These are phyloP conservation scores for Naganishia albida DNA, from an alignment of 1,284 basidiomycete species.

Conservation along the genomic window DNA sequence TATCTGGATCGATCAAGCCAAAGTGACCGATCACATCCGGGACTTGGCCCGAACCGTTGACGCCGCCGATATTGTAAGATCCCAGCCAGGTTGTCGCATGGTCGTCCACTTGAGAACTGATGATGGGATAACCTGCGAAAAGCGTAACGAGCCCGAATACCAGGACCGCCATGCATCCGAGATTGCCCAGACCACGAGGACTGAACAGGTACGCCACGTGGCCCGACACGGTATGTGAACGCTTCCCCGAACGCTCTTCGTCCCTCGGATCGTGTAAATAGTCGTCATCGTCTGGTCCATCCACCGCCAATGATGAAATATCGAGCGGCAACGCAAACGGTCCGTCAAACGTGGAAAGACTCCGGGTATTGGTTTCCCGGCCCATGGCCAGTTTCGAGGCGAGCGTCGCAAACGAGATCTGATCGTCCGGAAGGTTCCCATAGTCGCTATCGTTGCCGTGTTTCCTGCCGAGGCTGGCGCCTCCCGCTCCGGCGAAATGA, in stretches of 20 bases:
- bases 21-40: constrained; percentile 51
- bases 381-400: constrained; percentile 31
- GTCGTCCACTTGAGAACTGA: constrained; percentile 57
- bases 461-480: constrained; percentile 25
- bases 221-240: constrained; percentile 26
- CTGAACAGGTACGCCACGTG: constrained; percentile 26
- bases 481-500: constrained; percentile 24
- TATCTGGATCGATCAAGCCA: constrained; percentile 66
- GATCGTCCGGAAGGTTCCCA: constrained; percentile 11
- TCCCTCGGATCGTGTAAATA: constrained; percentile 49
- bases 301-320: constrained; percentile 13
- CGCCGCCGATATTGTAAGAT: constrained; percentile 72
- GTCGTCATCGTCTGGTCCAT: constrained; percentile 51
- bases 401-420: constrained; percentile 22
- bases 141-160: constrained; percentile 64
- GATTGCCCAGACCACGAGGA: constrained; percentile 42
- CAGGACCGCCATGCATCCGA: constrained; percentile 58
- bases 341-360: constrained; percentile 27
- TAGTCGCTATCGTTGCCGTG: not conserved
- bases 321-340: constrained; percentile 29
- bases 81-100: constrained; percentile 34
- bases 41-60: constrained; percentile 61
- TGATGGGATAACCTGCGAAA: constrained; percentile 78
- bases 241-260: constrained; percentile 32
- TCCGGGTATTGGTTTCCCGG: constrained; percentile 27